Base-by-base conservation (phyloP, 2,329 filamentous ascomycete genomes). In the Cordyceps militaris region DNA sequence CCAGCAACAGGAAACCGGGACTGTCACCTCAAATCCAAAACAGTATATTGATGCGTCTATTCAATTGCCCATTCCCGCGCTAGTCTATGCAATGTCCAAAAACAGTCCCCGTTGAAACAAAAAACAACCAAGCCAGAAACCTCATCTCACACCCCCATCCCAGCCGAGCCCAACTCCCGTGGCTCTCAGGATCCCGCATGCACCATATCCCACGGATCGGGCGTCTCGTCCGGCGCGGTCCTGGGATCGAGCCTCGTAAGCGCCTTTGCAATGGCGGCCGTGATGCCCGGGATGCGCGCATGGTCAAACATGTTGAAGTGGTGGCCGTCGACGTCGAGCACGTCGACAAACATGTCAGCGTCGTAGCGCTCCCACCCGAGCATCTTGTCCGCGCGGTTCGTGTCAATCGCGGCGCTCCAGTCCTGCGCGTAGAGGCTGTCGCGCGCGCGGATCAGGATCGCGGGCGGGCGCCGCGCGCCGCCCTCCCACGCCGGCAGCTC, bases 301-400 rank as follows among this genome's bases (percentile, higher is more conserved):
- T 63, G 65, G 1, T 65, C 65, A 62, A 80, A 80, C 40, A 80
- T 66, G 55, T 72, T 72, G 60, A 78, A 83, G 61, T 83, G 80
- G 58, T 82, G 73, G 0, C 80, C 79, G 0, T 78, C 71, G 2
- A 82, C 69, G 11, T 79, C 74, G n/a, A 80, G 59, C 1, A 80
- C 70, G 13, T 73, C 66, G 26, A 67, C 65, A 11, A 83, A 73
- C 63, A 81, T 70, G 23, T 67, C 66, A 28, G 69, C 69, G 23
- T 74, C 68, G 46, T 83, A 80, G 9, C 61, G 51, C 2, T 73
- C 74, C 80, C 80, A 83, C 10, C 79, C 79, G 1, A 83, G 69
- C 52, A 67, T 63, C 2, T 62, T n/a, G 65, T 78, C 74, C 0
- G 66, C 59, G 0, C 80, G 74, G 23, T 70, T 63, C n/a, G 73